Evolutionary conservation across 371 early-diverging fungal genomes (phyloP), one percentile per base, ranked within the genome.

Genomic region (Syncephalastrum sp.): DNA sequence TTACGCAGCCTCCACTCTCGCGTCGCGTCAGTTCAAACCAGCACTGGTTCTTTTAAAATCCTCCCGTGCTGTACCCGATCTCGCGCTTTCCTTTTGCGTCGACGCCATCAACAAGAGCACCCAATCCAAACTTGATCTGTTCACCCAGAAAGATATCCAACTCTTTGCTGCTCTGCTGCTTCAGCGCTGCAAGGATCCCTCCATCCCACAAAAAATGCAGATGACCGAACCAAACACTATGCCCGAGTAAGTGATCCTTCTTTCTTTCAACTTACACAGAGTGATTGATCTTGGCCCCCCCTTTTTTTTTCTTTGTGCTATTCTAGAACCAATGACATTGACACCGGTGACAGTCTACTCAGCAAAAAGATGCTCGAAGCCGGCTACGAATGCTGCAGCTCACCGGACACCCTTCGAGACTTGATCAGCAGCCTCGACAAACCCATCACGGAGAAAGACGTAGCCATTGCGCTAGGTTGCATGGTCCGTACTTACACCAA

Each of bases 401-500:
- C 83, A 3, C 45, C 59, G 5, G 61, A 70, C 7, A 66, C 81
- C 46, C 70, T 83, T 23, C 71, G 74, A 47, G 79, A 79, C 33
- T 25, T 83, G 10, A 59, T 86, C 41, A 51, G 43, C 1, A 63
- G 60, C 16, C 25, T 68, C 25, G 50, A 63, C 4, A 45, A 59
- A 17, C 41, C 29, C 27, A 55, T 73, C 19, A 50, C 64, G 16
- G 91, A 90, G 44, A 77, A 77, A 42, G 85, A 87, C 47, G 77
- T 92, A n/a, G 89, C 91, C 12, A 78, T 82, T n/a, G 72, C 81
- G 1, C 55, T 92, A 41, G 85, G 82, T 17, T 85, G 87, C 81
- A 91, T 92, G 87, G 82, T 84, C 19, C 71, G 81, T 44, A 79
- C 87, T 1, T 82, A 77, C 56, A 66, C 80, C 16, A 82, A 81